Evolutionary conservation across 2,329 filamentous ascomycete genomes (phyloP).

Genomic region (Trichoderma gracile): DNA sequence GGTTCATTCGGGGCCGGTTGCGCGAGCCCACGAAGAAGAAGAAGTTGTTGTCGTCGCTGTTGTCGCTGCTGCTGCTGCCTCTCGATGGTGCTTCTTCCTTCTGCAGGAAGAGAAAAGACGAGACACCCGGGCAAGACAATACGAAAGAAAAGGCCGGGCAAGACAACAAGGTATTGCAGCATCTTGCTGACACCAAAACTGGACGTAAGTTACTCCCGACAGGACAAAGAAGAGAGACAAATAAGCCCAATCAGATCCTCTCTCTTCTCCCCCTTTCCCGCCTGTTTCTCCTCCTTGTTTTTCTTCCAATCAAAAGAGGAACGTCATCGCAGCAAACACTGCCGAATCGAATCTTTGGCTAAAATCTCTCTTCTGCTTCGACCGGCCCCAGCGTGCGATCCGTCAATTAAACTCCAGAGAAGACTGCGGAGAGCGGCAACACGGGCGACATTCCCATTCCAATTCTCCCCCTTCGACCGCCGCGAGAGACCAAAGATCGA

Average conservation of each 20-base stretch:
- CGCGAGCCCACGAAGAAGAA: too few species aligned
- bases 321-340: background rate
- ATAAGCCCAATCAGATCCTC: too few species aligned
- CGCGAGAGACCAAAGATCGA: background rate
- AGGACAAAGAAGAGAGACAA: too few species aligned
- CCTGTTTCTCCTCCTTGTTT: background rate
- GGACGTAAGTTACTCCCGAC: background rate
- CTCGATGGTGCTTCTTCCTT: too few species aligned
- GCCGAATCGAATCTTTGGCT: background rate
- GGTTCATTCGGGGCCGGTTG: too few species aligned
- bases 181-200: background rate
- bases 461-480: background rate
- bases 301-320: conserved; percentile 3
- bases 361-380: conserved; percentile 5
- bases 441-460: background rate
- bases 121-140: background rate
- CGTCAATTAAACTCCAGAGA: conserved; percentile 9
- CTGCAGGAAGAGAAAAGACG: background rate
- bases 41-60: too few species aligned
- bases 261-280: too few species aligned
- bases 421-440: background rate
- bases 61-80: too few species aligned
- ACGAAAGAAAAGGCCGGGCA: background rate
- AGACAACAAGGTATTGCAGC: background rate
- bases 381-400: conserved; percentile 10